Evolutionary conservation across 345 rosid species (phyloP).

Genomic region (Linum lewisii): DNA sequence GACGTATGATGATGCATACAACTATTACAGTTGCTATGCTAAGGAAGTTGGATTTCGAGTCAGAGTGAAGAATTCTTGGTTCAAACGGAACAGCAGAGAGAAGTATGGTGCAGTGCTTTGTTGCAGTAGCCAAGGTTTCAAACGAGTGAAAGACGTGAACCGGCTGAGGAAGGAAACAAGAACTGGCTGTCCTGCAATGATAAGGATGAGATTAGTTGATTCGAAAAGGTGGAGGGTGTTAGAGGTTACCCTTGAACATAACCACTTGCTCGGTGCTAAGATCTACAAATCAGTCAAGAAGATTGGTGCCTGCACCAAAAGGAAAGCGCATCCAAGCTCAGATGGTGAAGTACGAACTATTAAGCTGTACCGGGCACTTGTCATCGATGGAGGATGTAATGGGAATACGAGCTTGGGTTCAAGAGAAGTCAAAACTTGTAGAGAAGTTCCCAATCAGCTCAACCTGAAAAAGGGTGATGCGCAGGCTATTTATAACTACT

Average conservation of each 20-base stretch:
- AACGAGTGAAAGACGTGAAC: conserved; percentile 55
- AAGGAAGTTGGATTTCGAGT: conserved; percentile 63
- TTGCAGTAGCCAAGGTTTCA: conserved; percentile 75
- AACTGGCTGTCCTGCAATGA: conserved; percentile 81
- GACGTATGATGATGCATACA: conserved; percentile 68
- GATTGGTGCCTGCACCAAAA: conserved; percentile 12
- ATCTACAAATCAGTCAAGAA: conserved; percentile 19
- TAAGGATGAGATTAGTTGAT: conserved; percentile 66
- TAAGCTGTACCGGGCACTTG: conserved; percentile 23
- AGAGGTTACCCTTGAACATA: conserved; percentile 65
- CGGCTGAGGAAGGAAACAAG: conserved; percentile 61
- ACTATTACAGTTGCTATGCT: conserved; percentile 71
- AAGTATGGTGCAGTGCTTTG: conserved; percentile 72
- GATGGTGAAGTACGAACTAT: conserved; percentile 17
- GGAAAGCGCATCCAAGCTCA: conserved; percentile 7
- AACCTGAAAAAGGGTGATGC: conserved; percentile 21
- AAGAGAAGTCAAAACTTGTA: conserved; percentile 8
- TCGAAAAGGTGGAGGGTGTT: conserved; percentile 62
- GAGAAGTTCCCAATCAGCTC: conserved; percentile 16
- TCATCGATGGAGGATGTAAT: conserved; percentile 14
- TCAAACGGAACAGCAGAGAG: conserved; percentile 67
- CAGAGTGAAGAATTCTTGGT: conserved; percentile 80
- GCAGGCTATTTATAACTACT: conserved; percentile 21
- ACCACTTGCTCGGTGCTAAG: conserved; percentile 50
- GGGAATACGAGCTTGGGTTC: conserved; percentile 3